phyloP scores from a whole-genome alignment of 768 basidiomycete genomes.

The Hirschioporus abietinus region DNA sequence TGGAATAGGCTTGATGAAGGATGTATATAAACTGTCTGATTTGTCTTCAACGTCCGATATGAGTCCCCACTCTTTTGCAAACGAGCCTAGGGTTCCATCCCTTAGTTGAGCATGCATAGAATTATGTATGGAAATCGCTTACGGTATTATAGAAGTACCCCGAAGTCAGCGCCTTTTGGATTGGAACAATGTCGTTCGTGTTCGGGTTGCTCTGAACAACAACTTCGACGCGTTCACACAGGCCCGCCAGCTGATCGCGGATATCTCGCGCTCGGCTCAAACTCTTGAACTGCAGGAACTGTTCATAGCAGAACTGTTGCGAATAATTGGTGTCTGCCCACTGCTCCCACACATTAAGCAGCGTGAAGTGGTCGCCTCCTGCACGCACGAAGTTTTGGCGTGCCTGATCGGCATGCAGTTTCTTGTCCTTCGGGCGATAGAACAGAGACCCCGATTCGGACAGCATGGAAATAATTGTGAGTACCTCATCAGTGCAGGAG shows the following conservation, averaged over 20 bases:
- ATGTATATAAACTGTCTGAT: slow-evolving; percentile 95
- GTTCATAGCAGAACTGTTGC: slow-evolving; percentile 94
- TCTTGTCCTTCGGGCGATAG: slow-evolving; percentile 98
- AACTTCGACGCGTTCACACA: slow-evolving; percentile 97
- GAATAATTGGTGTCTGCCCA: slow-evolving; percentile 98
- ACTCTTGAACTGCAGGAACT: slow-evolving; percentile 93
- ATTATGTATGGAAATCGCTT: slow-evolving; percentile 21
- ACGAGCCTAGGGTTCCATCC: slow-evolving; percentile 52
- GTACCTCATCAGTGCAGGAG: slow-evolving; percentile 92
- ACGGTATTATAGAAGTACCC: slow-evolving; percentile 97
- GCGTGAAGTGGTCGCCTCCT: slow-evolving; percentile 96
- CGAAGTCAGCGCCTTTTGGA: slow-evolving; percentile 93
- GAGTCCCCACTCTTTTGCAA: slow-evolving; percentile 95
- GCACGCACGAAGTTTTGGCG: slow-evolving; percentile 93
- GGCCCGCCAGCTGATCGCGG: slow-evolving; percentile 87
- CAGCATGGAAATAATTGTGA: slow-evolving; percentile 97
- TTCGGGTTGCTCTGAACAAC: slow-evolving; percentile 85
- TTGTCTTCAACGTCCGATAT: slow-evolving; percentile 93
- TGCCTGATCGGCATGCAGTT: slow-evolving; percentile 94
- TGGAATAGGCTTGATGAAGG: slow-evolving; percentile 95
- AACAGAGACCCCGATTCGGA: slow-evolving; percentile 93
- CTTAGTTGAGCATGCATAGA: neutral
- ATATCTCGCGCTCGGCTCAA: slow-evolving; percentile 93
- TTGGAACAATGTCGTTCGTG: slow-evolving; percentile 83
- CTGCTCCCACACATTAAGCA: slow-evolving; percentile 97